Conservation (phyloP, 768 basidiomycete genomes). For the Mrakia frigida region DNA sequence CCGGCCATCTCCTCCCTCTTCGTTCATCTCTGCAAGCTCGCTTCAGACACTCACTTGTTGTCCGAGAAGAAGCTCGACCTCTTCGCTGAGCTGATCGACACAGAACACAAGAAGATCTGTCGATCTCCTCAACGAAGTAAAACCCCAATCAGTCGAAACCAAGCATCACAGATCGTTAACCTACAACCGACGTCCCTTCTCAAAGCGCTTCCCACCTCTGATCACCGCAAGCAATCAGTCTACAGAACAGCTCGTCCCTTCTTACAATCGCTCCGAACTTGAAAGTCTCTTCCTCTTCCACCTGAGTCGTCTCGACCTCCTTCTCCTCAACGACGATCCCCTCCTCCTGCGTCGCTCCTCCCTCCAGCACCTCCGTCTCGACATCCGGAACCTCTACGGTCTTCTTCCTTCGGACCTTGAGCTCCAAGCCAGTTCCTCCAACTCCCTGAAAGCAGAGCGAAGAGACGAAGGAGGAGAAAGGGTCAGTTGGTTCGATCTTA, state of each 20-base stretch:
- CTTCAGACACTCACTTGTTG: too few relatives aligned
- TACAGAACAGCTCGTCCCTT: constrained; percentile 31
- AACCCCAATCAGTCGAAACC: too few relatives aligned
- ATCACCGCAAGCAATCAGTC: constrained; percentile 22
- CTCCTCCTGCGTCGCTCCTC: background rate
- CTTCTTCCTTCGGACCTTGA: constrained; percentile 6
- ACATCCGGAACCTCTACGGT: background rate
- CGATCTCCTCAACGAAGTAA: too few relatives aligned
- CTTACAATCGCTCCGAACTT: constrained; percentile 23
- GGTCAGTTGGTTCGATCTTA: background rate
- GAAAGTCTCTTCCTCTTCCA: constrained; percentile 11
- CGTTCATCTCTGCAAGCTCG: too few relatives aligned
- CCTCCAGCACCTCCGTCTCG: background rate
- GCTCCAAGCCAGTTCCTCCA: constrained; percentile 27
- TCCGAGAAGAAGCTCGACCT: too few relatives aligned
- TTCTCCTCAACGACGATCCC: background rate
- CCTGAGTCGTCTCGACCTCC: background rate
- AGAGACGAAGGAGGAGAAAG: background rate
- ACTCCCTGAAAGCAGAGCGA: constrained; percentile 13
- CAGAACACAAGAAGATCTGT: too few relatives aligned
- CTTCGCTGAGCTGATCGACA: too few relatives aligned
- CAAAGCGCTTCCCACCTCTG: constrained; percentile 29
- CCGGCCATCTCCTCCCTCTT: too few relatives aligned
- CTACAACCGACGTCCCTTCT: background rate
- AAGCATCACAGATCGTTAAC: background rate